Evolutionary conservation across 2,329 filamentous ascomycete species (phyloP), one percentile per base, ranked within the genome.

Genomic region (Diaporthe sp.): DNA sequence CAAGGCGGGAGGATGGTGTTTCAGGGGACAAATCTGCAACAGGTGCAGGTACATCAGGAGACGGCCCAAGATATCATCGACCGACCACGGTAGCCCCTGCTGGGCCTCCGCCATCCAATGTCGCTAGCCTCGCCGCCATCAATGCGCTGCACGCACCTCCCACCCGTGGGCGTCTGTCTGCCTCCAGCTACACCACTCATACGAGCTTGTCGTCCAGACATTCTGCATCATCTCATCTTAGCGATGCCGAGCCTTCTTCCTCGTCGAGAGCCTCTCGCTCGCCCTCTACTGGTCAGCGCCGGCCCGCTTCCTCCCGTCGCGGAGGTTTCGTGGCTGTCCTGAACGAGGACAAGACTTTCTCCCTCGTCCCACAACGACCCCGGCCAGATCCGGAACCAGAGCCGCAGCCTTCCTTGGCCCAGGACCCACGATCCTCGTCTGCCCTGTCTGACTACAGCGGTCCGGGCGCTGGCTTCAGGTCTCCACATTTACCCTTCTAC

Each of bases 291-390:
- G 77, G 78, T 45, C 75, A 77, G 66, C 78, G 77, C 55, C 82
- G 82, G 42, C 80, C 85, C 69, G 76, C 78, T 64, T 84, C 86
- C 19, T 83, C 86, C 58, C 83, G 85, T 72, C 83, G 85, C 74
- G 82, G 83, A 71, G 87, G 86, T 76, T 80, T 86, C 40, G 86
- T 91, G 74, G 86, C 85, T 71, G 82, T 91, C 38, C 85, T 91
- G 77, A 81, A 88, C 8, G 88, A 91, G 81, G 75, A 76, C 75
- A 72, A 74, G 81, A 91, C 89, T 6, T 91, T 92, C 78, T 89
- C 89, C 22, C 81, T 91, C 47, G 81, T 87, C 35, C 80, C 83
- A 38, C 83, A 82, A 57, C 76, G 77, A 55, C 70, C 74, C 30
- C 77, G 50, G 72, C 75, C 71, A 55, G 69, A 72, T 19, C 33